These are phyloP conservation scores for Heritiera fomes DNA, from an alignment of 345 rosid species.

Conservation along the genomic window DNA sequence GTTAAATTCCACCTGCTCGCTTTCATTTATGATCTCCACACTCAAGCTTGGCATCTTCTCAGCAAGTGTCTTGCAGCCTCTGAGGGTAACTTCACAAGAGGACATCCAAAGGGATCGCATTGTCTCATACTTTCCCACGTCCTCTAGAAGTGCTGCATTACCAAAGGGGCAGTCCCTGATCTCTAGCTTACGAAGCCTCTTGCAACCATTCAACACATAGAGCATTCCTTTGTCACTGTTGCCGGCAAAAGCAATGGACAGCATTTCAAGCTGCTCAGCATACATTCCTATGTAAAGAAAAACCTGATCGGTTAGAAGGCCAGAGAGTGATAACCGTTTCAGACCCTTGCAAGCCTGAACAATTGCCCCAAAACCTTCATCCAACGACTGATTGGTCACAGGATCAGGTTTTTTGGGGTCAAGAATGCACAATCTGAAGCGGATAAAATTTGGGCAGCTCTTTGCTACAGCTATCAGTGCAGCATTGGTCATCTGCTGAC, in stretches of 20 bases:
- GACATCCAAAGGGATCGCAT: slow-evolving; percentile 99
- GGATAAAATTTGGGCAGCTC: slow-evolving; percentile 77
- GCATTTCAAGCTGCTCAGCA: slow-evolving; percentile 89
- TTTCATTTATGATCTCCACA: slow-evolving; percentile 83
- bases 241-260: slow-evolving; percentile 93
- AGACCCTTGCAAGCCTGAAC: slow-evolving; percentile 76
- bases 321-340: slow-evolving; percentile 70
- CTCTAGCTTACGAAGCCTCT: slow-evolving; percentile 85
- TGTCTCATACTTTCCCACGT: slow-evolving; percentile 88
- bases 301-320: slow-evolving; percentile 77
- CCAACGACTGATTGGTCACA: slow-evolving; percentile 66
- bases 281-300: slow-evolving; percentile 85
- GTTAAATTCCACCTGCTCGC: slow-evolving; percentile 39
- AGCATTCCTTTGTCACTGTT: slow-evolving; percentile 84
- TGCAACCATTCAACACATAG: slow-evolving; percentile 84
- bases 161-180: slow-evolving; percentile 90
- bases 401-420: slow-evolving; percentile 77
- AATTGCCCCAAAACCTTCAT: slow-evolving; percentile 96
- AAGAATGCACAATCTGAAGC: slow-evolving; percentile 81
- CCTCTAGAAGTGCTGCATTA: slow-evolving; percentile 73
- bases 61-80: slow-evolving; percentile 79
- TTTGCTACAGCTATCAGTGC: slow-evolving; percentile 83
- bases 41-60: slow-evolving; percentile 69
- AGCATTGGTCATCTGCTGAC: slow-evolving; percentile 93
- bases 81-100: slow-evolving; percentile 88